Conservation (phyloP, 768 basidiomycete species). For the Leccinellum rugosiceps region DNA sequence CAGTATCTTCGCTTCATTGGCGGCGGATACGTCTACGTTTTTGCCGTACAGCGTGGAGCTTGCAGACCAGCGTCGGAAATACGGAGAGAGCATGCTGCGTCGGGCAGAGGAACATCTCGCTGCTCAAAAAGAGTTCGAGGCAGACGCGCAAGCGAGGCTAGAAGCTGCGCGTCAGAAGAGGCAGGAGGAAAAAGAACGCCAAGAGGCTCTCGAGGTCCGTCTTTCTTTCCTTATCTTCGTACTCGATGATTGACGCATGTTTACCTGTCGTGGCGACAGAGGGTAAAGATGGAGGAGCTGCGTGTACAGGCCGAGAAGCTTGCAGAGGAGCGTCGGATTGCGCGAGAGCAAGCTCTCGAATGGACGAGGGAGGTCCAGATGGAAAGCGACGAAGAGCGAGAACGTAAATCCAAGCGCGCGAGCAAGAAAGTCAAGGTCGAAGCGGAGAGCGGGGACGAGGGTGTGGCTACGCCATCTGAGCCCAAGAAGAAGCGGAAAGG, state of each 20-base stretch:
- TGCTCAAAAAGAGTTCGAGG: constrained; percentile 65
- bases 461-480: constrained; percentile 33
- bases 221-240: neutral
- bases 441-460: constrained; percentile 51
- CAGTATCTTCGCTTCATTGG: constrained; percentile 83
- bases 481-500: constrained; percentile 79
- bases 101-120: neutral
- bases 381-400: constrained; percentile 77
- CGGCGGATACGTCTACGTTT: constrained; percentile 60
- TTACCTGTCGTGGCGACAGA: constrained; percentile 35
- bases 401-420: constrained; percentile 55
- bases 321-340: constrained; percentile 74
- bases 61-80: constrained; percentile 85
- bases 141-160: constrained; percentile 65
- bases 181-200: constrained; percentile 73
- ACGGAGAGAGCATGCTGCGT: constrained; percentile 83
- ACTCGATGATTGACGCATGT: neutral
- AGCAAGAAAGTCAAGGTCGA: constrained; percentile 53
- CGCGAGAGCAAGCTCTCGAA: constrained; percentile 74
- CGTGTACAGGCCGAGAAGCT: constrained; percentile 72
- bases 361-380: constrained; percentile 70
- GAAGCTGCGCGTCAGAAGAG: constrained; percentile 75
- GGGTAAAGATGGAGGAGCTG: constrained; percentile 58
- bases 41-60: constrained; percentile 86
- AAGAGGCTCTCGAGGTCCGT: constrained; percentile 65